Percentiles rank a stretch among this genome's conserved stretches.
These are phyloP conservation scores for Picea sitchensis DNA, from an alignment of 75 land plant species.

Conservation along the genomic window DNA sequence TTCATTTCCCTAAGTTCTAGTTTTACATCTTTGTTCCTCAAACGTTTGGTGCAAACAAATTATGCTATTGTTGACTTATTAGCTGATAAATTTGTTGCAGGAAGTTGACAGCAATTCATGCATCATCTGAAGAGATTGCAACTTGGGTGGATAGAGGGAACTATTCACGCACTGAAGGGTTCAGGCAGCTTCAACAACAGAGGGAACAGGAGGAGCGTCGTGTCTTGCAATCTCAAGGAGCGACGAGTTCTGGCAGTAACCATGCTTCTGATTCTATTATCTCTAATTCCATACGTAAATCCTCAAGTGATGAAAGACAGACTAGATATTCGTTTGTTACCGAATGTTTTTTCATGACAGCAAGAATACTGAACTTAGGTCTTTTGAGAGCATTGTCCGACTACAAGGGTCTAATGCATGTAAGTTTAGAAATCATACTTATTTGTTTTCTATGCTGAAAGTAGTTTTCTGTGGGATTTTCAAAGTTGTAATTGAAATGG, in stretches of 20 bases:
- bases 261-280: constrained; percentile 13
- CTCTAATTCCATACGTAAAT: constrained; percentile 9
- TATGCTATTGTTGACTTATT: not conserved
- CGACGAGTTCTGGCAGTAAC: constrained; percentile 49
- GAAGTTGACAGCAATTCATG: constrained; percentile 89
- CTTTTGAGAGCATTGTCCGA: constrained; percentile 88
- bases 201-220: constrained; percentile 45
- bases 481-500: constrained; percentile 1
- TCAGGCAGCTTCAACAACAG: constrained; percentile 38
- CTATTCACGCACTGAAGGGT: constrained; percentile 35
- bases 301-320: constrained; percentile 13
- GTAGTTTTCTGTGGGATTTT: not conserved
- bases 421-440: constrained; percentile 11
- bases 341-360: constrained; percentile 98
- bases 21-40: not conserved
- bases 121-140: constrained; percentile 90
- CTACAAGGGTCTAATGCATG: constrained; percentile 79
- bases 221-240: constrained; percentile 58
- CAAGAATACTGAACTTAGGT: constrained; percentile 93
- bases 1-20: too few species aligned
- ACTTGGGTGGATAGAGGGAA: constrained; percentile 64
- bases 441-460: not conserved
- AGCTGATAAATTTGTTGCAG: constrained; percentile 31
- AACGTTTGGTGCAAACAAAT: not conserved
- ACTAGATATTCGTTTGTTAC: constrained; percentile 77